Percentiles rank a stretch among this genome's conserved stretches.
phyloP scores from a whole-genome alignment of 148 eudicot species.

The Camellia granthamiana region DNA sequence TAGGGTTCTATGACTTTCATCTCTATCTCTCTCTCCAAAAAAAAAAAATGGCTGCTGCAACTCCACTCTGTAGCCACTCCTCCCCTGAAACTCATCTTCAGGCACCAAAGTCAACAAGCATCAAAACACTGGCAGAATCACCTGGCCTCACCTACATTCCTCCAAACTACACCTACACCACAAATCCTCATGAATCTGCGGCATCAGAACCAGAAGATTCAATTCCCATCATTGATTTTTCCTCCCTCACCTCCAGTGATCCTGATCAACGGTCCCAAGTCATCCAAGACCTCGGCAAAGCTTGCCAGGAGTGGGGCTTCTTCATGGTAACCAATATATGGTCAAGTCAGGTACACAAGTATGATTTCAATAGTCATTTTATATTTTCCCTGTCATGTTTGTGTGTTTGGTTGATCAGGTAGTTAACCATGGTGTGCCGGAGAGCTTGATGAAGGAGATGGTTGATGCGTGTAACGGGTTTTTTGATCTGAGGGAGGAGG shows the following conservation, averaged over 20 bases:
- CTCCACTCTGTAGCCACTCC: not conserved
- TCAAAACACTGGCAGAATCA: slow-evolving; percentile 21
- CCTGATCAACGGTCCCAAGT: slow-evolving; percentile 18
- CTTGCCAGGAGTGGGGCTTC: slow-evolving; percentile 29
- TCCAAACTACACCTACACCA: slow-evolving; percentile 15
- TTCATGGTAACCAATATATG: slow-evolving; percentile 18
- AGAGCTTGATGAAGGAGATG: slow-evolving; percentile 28
- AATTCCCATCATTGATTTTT: slow-evolving; percentile 25
- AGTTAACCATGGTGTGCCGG: slow-evolving; percentile 59
- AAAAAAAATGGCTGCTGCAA: not conserved
- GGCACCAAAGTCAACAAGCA: not conserved
- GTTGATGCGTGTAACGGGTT: slow-evolving; percentile 32
- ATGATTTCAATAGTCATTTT: not conserved
- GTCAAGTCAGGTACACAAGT: not conserved
- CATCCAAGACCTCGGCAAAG: slow-evolving; percentile 18
- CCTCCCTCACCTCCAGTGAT: slow-evolving; percentile 18
- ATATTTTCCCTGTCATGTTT: too few species aligned
- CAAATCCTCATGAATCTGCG: not conserved
- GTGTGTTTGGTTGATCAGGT: slow-evolving; percentile 24
- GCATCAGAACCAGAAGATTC: slow-evolving; percentile 4
- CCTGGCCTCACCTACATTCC: slow-evolving; percentile 20
- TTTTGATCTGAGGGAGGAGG: slow-evolving; percentile 45
- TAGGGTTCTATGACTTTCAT: too few species aligned
- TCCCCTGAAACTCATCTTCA: not conserved
- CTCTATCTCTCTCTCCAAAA: too few species aligned